Percentiles rank a stretch among this genome's conserved stretches.
phyloP scores from a whole-genome alignment of 106 monocot species.

The Posidonia australis region DNA sequence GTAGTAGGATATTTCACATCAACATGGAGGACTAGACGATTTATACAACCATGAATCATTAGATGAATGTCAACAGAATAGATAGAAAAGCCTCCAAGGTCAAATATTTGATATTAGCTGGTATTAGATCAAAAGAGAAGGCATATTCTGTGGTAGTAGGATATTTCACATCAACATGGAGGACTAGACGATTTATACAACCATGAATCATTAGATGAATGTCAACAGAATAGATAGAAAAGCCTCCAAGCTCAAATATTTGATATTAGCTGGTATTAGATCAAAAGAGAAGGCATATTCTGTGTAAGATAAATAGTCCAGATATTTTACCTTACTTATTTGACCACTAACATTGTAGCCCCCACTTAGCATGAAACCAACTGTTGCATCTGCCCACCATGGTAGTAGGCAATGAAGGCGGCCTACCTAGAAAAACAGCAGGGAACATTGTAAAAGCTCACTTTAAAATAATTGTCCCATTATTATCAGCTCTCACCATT shows the following conservation, averaged over 20 bases:
- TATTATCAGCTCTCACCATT: background rate
- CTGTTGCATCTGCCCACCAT: conserved; percentile 13
- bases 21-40: no score
- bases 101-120: no score
- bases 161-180: no score
- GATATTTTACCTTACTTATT: conserved; percentile 8
- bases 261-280: no score
- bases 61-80: no score
- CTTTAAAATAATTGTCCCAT: background rate
- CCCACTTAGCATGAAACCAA: conserved; percentile 21
- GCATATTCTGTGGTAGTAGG: background rate
- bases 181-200: no score
- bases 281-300: background rate
- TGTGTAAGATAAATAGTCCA: background rate
- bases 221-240: no score
- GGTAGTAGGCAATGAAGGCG: conserved; percentile 17
- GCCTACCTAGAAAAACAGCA: conserved; percentile 3
- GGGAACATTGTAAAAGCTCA: background rate
- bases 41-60: no score
- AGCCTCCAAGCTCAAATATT: no score
- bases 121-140: background rate
- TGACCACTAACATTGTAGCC: conserved; percentile 16
- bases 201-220: no score
- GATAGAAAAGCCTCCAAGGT: no score
- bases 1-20: no score